phyloP scores from a whole-genome alignment of 257 asterid species.

The Solanum chiquidenum region DNA sequence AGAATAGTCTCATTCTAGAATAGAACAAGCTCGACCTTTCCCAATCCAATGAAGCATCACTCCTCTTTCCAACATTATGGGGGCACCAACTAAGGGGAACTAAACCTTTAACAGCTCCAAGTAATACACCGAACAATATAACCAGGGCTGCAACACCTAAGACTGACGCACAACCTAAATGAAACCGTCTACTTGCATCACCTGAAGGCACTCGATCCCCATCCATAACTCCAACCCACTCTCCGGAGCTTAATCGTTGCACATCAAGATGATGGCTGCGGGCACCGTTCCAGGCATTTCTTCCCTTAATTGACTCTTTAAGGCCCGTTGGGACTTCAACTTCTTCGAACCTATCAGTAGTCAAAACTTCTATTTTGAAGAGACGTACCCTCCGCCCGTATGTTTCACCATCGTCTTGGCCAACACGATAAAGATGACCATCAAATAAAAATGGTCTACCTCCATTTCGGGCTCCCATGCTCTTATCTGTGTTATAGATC shows the following conservation, averaged over 20 bases:
- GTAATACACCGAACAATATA: constrained; percentile 52
- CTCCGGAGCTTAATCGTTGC: constrained; percentile 67
- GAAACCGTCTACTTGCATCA: constrained; percentile 40
- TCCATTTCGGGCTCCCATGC: constrained; percentile 87
- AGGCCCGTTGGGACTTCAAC: constrained; percentile 60
- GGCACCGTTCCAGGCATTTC: constrained; percentile 85
- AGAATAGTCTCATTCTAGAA: constrained; percentile 47
- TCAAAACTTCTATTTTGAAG: constrained; percentile 51
- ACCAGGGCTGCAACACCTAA: constrained; percentile 42
- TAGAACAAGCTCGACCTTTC: constrained; percentile 42
- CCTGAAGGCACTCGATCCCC: constrained; percentile 91
- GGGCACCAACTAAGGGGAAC: constrained; percentile 89
- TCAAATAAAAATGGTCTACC: constrained; percentile 76
- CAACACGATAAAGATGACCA: constrained; percentile 68
- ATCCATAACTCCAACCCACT: constrained; percentile 81
- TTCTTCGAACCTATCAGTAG: constrained; percentile 49
- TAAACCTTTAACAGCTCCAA: constrained; percentile 60
- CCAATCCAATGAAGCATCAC: constrained; percentile 49
- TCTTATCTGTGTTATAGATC: constrained; percentile 60
- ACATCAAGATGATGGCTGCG: constrained; percentile 84
- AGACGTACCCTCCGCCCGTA: constrained; percentile 61
- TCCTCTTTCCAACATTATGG: constrained; percentile 66
- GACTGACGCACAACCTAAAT: constrained; percentile 49
- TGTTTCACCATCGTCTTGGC: constrained; percentile 84
- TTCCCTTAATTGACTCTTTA: constrained; percentile 48